Base-by-base conservation (phyloP, 208 protist species). In the Acanthamoeba healyi region DNA sequence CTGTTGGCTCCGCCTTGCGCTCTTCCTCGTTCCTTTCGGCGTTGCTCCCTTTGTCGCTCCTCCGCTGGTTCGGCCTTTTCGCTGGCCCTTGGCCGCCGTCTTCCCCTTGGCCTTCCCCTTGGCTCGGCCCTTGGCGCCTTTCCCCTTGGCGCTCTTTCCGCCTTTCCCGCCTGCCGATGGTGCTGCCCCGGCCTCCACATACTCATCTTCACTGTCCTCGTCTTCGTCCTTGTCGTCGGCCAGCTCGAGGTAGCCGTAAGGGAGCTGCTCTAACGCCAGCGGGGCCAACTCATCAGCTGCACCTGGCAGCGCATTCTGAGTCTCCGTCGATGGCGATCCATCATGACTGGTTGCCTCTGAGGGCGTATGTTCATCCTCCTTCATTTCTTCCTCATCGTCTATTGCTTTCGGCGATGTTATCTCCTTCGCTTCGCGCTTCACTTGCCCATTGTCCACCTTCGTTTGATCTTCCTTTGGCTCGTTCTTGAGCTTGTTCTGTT, bases 151-250 rank as follows among this genome's bases (percentile, higher is more conserved):
- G 38, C 70, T 36, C 70, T 38, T 46, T 29, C 58, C 58, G 58
- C 58, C 58, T n/a, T 15, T 67, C 3, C n/a, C 58, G 2, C 26
- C 24, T 65, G 58, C 4, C 26, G 46, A 15, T 22, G 51, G 9
- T 14, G n/a, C 0, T 32, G 58, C 58, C 3, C 17, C 38, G 12
- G 12, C 74, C 24, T 84, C 74, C 10, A 84, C 74, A 22, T 84
- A 84, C 29, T 84, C 74, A 44, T 84, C 74, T 38, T 84, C 74
- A 44, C 74, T 84, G 44, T 56, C 74, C 38, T 84, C 74, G 7
- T 49, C 44, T 10, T 34, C 44, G 4, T 32, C 74, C 44, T 84
- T 84, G 4, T 84, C 74, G n/a, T 84, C 74, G 32, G 3, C 70
- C 15, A 44, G 34, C 19, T 67, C 74, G 19, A 77, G 67, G 67